Conservation (phyloP, 306 rosid genomes). For the Fagus crenata region DNA sequence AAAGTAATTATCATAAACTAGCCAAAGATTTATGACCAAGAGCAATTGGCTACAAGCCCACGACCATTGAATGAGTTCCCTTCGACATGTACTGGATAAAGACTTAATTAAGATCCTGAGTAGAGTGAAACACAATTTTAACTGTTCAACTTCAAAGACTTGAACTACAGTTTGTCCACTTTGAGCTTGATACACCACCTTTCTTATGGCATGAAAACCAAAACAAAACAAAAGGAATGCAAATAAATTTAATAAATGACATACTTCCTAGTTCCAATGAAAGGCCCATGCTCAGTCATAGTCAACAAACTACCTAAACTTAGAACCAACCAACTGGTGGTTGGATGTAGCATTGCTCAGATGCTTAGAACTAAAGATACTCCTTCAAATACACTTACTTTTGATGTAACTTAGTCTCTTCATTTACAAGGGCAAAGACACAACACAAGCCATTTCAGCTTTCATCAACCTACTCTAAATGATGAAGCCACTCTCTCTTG, state of each 20-base stretch:
- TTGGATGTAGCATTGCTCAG: constrained; percentile 39
- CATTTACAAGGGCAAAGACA: neutral
- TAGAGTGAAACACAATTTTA: neutral
- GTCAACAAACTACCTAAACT: constrained; percentile 30
- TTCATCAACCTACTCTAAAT: constrained; percentile 16
- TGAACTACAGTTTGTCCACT: neutral
- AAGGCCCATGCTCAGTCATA: constrained; percentile 22
- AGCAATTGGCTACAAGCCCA: no score
- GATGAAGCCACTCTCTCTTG: constrained; percentile 47
- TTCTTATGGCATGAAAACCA: neutral
- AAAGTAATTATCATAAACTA: no score
- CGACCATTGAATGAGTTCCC: no score
- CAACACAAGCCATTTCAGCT: neutral
- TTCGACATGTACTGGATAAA: no score
- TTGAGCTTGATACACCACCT: neutral
- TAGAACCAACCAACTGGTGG: constrained; percentile 78
- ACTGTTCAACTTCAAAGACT: neutral
- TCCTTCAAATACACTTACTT: constrained; percentile 7
- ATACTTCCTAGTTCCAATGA: neutral
- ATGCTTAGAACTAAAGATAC: constrained; percentile 53
- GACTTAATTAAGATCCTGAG: neutral
- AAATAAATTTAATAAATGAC: neutral
- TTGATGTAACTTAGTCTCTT: neutral
- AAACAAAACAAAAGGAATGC: neutral
- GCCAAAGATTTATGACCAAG: no score